Conservation (phyloP, 139 green algal species). For the Volvox reticuliferus region DNA sequence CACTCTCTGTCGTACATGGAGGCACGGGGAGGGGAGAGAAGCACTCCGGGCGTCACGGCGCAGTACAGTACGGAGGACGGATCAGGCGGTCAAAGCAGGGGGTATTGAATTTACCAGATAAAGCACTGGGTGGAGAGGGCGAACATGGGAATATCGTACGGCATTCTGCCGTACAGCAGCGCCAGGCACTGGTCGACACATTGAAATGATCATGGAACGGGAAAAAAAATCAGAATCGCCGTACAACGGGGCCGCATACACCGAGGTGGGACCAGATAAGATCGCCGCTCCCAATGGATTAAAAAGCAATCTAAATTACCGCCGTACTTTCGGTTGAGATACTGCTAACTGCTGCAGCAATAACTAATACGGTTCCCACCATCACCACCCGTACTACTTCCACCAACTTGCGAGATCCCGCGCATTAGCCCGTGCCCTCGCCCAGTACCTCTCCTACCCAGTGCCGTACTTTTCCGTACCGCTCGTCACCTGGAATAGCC, state of each 20-base stretch:
- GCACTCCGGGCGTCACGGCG: no score
- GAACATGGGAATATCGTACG: no score
- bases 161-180: no score
- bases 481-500: not conserved
- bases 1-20: not conserved
- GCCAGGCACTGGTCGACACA: not conserved
- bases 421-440: not conserved
- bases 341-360: no score
- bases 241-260: no score
- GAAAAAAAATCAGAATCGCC: not conserved
- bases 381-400: not conserved
- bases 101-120: not conserved
- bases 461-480: not conserved
- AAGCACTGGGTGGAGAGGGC: no score
- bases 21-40: no score
- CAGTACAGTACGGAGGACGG: not conserved
- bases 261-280: no score
- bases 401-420: not conserved
- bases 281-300: no score
- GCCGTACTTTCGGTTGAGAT: no score
- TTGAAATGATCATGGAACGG: not conserved
- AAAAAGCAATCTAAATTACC: no score
- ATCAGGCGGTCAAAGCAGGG: not conserved
- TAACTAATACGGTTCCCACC: not conserved
- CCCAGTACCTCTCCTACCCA: not conserved